Evolutionary conservation across 805 yeast genomes (phyloP).

Genomic region (Lipomyces mesembrius): DNA sequence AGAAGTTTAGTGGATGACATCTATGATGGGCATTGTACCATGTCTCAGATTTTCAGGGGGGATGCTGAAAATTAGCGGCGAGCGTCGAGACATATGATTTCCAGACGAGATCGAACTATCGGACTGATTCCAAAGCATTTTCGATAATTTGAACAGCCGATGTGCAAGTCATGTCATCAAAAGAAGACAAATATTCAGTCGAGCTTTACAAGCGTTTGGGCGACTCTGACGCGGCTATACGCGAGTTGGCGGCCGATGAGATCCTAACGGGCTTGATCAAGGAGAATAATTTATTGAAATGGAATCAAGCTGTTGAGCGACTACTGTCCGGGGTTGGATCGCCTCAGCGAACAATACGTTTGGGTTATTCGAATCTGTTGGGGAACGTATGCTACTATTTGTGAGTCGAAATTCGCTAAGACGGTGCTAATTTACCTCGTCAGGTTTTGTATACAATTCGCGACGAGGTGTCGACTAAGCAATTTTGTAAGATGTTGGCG

Average conservation of each 20-base stretch:
- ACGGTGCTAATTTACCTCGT: not conserved
- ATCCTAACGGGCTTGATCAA: slow-evolving; percentile 1
- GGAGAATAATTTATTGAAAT: slow-evolving; percentile 8
- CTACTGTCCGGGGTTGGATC: slow-evolving; percentile 1
- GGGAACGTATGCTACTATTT: not conserved
- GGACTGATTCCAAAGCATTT: not conserved
- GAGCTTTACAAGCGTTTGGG: slow-evolving; percentile 4
- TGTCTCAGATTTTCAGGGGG: not conserved
- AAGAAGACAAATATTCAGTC: not conserved
- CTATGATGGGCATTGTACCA: not conserved
- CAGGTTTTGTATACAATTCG: slow-evolving; percentile 1
- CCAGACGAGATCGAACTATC: not conserved
- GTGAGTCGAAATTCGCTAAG: not conserved
- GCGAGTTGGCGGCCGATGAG: not conserved
- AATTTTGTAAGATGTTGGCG: not conserved
- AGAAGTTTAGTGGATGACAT: too few species aligned
- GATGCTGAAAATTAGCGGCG: not conserved
- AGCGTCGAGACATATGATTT: not conserved
- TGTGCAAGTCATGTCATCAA: not conserved
- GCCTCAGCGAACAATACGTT: not conserved
- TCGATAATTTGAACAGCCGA: not conserved
- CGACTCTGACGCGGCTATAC: not conserved
- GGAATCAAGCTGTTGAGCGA: slow-evolving; percentile 3
- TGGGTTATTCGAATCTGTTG: slow-evolving; percentile 1
- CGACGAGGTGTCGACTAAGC: not conserved